Base-by-base conservation (phyloP, 306 rosid species). In the apple (Malus domestica) region DNA sequence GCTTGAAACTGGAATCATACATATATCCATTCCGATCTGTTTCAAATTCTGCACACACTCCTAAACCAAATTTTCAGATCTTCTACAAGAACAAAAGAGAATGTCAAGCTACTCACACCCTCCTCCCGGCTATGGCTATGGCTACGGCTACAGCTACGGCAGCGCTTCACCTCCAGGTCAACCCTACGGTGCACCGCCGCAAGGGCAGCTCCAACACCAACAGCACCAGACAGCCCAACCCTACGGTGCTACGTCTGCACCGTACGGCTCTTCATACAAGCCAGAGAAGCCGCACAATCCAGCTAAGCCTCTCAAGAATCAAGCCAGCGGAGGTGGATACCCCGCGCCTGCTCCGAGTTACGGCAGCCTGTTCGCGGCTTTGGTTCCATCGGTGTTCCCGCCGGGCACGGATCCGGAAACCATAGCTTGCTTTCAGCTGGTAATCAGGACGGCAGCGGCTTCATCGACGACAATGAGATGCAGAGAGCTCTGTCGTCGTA, bases 381-480 rank as follows among this genome's bases (percentile, higher is more conserved):
- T 95, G 32, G 77, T 95, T 30, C 97, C 97, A 23, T 92, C 99
- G 67, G 68, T 82, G 23, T 95, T 95, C 73, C 97, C 98, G 3
- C 98, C 97, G 0, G 97, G 96, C 1, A 95, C 96, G 11, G 97
- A 95, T 78, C 98, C 98, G 0, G 89, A 55, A 81, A 76, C 90
- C 27, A 69, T 95, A 1, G 87, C 98, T 1, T 95, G 99, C 87
- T 95, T 95, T 52, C 92, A 87, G 82, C 6, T 89, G 60, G 99
- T 96, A 10, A 95, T 32, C 96, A 85, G 52, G 99, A 95, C 82
- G 93, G 98, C 3, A 95, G 97, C 49, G 98, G 98, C 4, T 74
- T 88, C 33, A 95, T 95, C 73, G 98, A 95, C 51, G 98, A 90
- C 60, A 89, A 83, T 83, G 99, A 95, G 84, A 27, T 95, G 89